phyloP scores from a whole-genome alignment of 257 asterid genomes.

The Haberlea rhodopensis region DNA sequence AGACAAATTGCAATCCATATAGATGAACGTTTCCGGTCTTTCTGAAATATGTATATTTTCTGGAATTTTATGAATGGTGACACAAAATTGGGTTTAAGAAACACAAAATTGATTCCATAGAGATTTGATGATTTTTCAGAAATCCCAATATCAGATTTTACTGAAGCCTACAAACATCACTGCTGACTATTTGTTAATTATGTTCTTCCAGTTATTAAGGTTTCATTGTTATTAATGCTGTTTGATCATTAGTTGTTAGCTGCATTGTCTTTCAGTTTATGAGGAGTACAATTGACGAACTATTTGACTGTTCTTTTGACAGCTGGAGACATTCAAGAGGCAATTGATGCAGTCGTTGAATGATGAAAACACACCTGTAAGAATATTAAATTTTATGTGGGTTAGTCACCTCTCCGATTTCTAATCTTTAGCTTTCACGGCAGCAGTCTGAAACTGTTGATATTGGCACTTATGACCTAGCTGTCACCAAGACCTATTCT shows the following conservation, averaged over 20 bases:
- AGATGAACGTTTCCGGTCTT: too few species aligned
- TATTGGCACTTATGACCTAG: slow-evolving; percentile 83
- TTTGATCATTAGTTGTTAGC: slow-evolving; percentile 7
- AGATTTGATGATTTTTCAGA: background rate
- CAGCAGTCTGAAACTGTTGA: slow-evolving; percentile 73
- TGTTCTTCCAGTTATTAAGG: background rate
- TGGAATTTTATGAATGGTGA: background rate
- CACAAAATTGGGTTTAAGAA: background rate
- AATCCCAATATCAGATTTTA: slow-evolving; percentile 3
- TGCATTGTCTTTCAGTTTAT: slow-evolving; percentile 10
- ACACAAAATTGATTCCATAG: too few species aligned
- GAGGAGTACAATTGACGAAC: slow-evolving; percentile 10
- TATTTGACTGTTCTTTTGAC: slow-evolving; percentile 38
- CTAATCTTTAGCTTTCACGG: slow-evolving; percentile 14
- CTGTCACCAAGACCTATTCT: slow-evolving; percentile 50
- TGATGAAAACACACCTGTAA: slow-evolving; percentile 79
- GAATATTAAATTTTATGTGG: slow-evolving; percentile 15
- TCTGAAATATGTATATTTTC: slow-evolving; percentile 6
- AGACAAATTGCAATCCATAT: too few species aligned
- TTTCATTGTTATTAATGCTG: background rate
- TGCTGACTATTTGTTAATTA: too few species aligned
- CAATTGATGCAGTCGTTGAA: slow-evolving; percentile 88
- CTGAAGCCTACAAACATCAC: too few species aligned
- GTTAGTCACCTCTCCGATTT: background rate
- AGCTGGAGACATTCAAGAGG: slow-evolving; percentile 91